These are phyloP conservation scores for Claviceps sp. DNA, from an alignment of 2,329 filamentous ascomycete genomes.

Conservation along the genomic window DNA sequence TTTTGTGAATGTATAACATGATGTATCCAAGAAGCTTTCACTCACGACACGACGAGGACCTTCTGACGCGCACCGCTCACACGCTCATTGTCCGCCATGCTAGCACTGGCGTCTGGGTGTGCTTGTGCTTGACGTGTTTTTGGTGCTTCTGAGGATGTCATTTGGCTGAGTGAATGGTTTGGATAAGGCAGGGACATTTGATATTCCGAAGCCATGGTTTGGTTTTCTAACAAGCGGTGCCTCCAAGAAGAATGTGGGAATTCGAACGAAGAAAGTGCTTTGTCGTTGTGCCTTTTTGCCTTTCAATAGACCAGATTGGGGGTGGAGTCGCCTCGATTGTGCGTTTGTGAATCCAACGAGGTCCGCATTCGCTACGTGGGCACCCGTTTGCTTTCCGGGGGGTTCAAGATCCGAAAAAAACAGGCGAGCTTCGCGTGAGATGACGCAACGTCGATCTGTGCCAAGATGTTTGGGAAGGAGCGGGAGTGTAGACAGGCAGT, in stretches of 20 bases:
- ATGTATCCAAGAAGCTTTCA: neutral
- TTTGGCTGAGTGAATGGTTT: slow-evolving; percentile 19
- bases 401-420: neutral
- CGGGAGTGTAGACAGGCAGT: neutral
- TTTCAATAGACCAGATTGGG: neutral
- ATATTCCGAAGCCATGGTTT: slow-evolving; percentile 15
- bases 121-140: neutral
- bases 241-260: slow-evolving; percentile 1
- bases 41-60: slow-evolving; percentile 23
- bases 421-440: slow-evolving; percentile 3
- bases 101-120: neutral
- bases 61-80: slow-evolving; percentile 13
- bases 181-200: slow-evolving; percentile 21
- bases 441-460: slow-evolving; percentile 1
- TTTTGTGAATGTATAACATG: neutral
- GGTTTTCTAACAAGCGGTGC: neutral
- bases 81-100: neutral
- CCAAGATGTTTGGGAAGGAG: neutral
- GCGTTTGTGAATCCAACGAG: slow-evolving; percentile 3
- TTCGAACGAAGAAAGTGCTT: neutral
- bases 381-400: neutral
- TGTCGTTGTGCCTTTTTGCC: neutral
- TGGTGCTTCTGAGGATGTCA: slow-evolving; percentile 10
- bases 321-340: neutral
- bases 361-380: neutral